Percentiles rank a stretch among this genome's conserved stretches.
Conservation (phyloP, 495 filamentous ascomycete genomes). For the Neurospora discreta region DNA sequence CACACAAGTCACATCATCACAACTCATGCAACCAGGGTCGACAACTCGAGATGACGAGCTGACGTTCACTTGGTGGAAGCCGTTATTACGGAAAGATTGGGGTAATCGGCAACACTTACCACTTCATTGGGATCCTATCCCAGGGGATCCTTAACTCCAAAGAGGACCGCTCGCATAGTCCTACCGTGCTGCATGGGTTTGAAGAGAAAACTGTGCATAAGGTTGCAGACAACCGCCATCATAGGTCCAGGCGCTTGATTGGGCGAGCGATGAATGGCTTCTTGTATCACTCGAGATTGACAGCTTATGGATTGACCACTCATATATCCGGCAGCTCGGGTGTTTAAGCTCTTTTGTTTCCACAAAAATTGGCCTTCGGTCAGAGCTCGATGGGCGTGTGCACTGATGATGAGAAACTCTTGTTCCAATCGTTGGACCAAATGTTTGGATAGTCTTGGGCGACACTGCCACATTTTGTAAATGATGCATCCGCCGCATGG, state of each 20-base stretch:
- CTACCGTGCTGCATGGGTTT: background rate
- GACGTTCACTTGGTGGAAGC: background rate
- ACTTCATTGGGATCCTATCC: background rate
- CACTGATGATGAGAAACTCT: background rate
- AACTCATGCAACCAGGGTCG: background rate
- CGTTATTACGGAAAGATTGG: background rate
- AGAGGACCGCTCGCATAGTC: background rate
- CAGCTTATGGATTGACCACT: background rate
- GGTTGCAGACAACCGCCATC: background rate
- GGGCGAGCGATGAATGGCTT: background rate
- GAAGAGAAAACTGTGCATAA: background rate
- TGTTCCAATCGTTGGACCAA: background rate
- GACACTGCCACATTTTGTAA: background rate
- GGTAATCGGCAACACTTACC: background rate
- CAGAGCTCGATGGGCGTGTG: background rate
- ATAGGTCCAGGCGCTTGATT: background rate
- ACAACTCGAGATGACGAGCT: background rate
- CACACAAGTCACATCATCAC: background rate
- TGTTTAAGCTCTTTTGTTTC: background rate
- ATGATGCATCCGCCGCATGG: background rate
- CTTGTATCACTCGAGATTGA: background rate
- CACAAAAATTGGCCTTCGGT: background rate
- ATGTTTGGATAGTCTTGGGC: background rate
- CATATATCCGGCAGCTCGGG: background rate
- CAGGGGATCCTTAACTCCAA: background rate